Percentiles rank a stretch among this genome's conserved stretches.
phyloP scores from a whole-genome alignment of 2,329 filamentous ascomycete genomes.

The Pyrenochaeta sp. region DNA sequence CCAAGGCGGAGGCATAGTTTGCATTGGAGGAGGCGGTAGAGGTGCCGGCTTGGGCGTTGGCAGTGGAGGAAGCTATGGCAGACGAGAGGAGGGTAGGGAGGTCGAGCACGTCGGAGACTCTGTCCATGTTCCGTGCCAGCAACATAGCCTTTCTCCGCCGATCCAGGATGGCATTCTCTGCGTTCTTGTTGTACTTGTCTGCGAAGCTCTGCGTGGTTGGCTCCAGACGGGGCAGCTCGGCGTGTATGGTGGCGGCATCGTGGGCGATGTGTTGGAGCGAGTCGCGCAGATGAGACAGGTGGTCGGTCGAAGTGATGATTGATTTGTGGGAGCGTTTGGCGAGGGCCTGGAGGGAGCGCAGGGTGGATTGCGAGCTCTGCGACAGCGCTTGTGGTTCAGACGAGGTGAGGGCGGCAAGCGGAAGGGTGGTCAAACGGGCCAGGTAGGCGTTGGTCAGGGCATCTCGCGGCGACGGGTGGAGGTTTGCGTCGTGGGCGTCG shows the following conservation, averaged over 20 bases:
- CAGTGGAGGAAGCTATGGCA: slow-evolving; percentile 68
- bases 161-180: slow-evolving; percentile 69
- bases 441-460: slow-evolving; percentile 73
- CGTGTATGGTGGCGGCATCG: slow-evolving; percentile 71
- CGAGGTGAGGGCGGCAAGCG: slow-evolving; percentile 73
- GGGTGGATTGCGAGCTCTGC: slow-evolving; percentile 79
- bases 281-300: slow-evolving; percentile 75
- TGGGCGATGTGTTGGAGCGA: slow-evolving; percentile 74
- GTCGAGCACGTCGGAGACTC: slow-evolving; percentile 88
- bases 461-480: too few relatives aligned
- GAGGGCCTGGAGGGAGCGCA: slow-evolving; percentile 83
- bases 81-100: slow-evolving; percentile 85
- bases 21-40: slow-evolving; percentile 55
- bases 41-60: slow-evolving; percentile 54
- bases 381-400: slow-evolving; percentile 81
- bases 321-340: slow-evolving; percentile 88
- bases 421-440: slow-evolving; percentile 76
- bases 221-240: slow-evolving; percentile 80
- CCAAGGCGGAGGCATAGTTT: slow-evolving; percentile 88
- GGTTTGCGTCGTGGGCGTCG: too few relatives aligned
- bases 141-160: slow-evolving; percentile 80
- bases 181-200: slow-evolving; percentile 78
- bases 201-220: slow-evolving; percentile 81
- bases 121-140: slow-evolving; percentile 84
- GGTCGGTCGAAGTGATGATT: slow-evolving; percentile 80